These are phyloP conservation scores for Akanthomyces lecanii DNA, from an alignment of 2,329 filamentous ascomycete genomes.

Conservation along the genomic window DNA sequence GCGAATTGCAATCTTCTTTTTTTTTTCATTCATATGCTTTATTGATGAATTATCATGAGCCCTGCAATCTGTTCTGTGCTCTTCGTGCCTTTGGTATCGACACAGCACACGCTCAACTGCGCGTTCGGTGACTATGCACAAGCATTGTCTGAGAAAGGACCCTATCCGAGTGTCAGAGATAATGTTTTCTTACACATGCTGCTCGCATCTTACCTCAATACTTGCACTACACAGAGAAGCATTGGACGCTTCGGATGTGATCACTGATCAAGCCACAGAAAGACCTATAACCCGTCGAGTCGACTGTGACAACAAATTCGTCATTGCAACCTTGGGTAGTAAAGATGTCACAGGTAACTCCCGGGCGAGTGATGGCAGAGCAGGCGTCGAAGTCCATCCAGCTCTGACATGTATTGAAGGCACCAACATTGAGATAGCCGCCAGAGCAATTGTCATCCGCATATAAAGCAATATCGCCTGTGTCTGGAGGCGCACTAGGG, in stretches of 20 bases:
- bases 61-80: too few relatives aligned
- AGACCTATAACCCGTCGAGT: background rate
- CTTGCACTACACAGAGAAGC: background rate
- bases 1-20: too few relatives aligned
- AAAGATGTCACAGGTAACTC: background rate
- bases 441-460: background rate
- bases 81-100: too few relatives aligned
- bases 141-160: background rate
- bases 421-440: background rate
- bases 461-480: background rate
- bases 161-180: background rate
- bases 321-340: background rate
- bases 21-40: too few relatives aligned
- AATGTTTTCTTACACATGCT: background rate
- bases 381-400: conserved; percentile 5
- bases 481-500: background rate
- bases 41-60: too few relatives aligned
- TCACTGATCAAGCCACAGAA: background rate
- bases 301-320: background rate
- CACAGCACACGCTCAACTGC: too few relatives aligned
- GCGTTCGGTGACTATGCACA: too few relatives aligned
- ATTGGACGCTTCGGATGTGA: background rate
- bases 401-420: conserved; percentile 6
- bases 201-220: background rate
- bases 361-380: background rate